Base-by-base conservation (phyloP, 169 alveolate genomes). In the Eimeria maxima region DNA sequence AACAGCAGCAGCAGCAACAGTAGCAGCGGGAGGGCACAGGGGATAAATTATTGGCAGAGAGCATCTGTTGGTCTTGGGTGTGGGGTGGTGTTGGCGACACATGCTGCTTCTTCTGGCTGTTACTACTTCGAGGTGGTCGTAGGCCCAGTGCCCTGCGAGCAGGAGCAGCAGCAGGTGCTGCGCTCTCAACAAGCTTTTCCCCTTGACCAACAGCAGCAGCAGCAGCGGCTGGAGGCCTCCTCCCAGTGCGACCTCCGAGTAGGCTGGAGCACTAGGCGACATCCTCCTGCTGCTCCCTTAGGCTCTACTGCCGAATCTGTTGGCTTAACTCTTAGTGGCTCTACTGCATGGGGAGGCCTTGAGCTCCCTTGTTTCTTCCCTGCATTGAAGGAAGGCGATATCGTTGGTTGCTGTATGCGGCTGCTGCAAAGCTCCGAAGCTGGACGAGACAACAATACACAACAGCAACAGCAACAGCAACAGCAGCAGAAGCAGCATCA, bases 81-180 rank as follows among this genome's bases (percentile, higher is more conserved):
- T 80, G 95, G 95, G 67, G 73, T 74, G n/a, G 95, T 78, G 33
- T 50, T 92, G 71, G 95, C 95, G 18, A 92, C 95, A 33, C 95
- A 92, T 69, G 95, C 90, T 3, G 86, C 91, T 45, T 27, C 63
- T n/a, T 63, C 57, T 45, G 95, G 95, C 45, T 22, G 69, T 29
- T 92, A 38, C 45, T 92, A 69, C 69, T 92, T 92, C 55, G 95
- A 92, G 53, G 95, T 92, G 44, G 22, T 44, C 57, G 69, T 92
- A 11, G 90, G 90, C 14, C 90, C 90, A 50, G 67, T 81, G 55
- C 90, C 90, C 3, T 7, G 60, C 27, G 47, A 81, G 90, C 90
- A 81, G 71, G 73, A 81, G 71, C 90, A 81, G 90, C 71, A 81
- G 71, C 90, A 81, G 90, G 27, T 47, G 90, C 71, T 47, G 90